Evolutionary conservation across 345 rosid genomes (phyloP), one percentile per base, ranked within the genome.

Genomic region (Gossypium arboreum): DNA sequence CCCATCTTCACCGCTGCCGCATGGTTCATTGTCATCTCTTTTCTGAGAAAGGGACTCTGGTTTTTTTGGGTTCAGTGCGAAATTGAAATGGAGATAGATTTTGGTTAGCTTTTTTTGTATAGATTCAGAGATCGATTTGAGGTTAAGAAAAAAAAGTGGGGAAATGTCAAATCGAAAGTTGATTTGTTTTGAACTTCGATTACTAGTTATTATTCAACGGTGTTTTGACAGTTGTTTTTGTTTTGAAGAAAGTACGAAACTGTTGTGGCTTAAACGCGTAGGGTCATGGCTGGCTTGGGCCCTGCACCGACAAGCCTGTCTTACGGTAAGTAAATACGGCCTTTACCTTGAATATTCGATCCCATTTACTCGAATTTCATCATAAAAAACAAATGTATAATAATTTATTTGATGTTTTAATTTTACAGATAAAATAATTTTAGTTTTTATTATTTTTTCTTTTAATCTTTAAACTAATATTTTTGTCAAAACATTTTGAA

Each of bases 1-100:
- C 78, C 86, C 22, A 79, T 75, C 77, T 89, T 88, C 78, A 90
- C 69, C 73, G 84, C 87, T 51, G 88, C 83, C 77, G 92, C 92
- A 52, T 86, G 91, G 72, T 83, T 85, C 83, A 81, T 71, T 76
- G 82, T 77, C 52, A 70, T 68, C 58, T n/a, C 59, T 51, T 51
- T 50, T 22, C 47, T 4, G 15, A 12, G 12, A 57, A n/a, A 18
- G 34, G 25, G 51, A 4, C 34, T 44, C 73, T 25, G 41, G 7
- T 5, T 34, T 52, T 34, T 52, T 9, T 10, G 25, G 17, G 15
- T 70, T 22, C 29, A 47, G 4, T 18, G 27, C 9, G 24, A 64
- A 48, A 59, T 25, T 16, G 0, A 18, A 43, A 65, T 4, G 69
- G 48, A 65, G 51, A 43, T 1, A 11, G 34, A 43, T 4, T 56